Conservation (phyloP, 2,329 filamentous ascomycete species). For the Ophiostoma pallidulum region DNA sequence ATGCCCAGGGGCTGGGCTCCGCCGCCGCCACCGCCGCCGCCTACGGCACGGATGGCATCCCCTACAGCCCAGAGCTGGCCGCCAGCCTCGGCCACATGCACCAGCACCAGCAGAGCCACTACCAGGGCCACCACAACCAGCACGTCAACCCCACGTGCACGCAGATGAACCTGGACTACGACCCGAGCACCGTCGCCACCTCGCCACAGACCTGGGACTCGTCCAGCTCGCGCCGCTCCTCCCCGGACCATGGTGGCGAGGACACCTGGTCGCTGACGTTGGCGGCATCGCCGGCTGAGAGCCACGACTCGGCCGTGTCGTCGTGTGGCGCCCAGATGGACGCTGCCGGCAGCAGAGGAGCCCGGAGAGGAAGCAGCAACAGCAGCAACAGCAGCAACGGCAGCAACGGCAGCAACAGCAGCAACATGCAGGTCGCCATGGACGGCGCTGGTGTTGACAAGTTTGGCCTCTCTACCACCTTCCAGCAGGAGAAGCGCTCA, state of each 20-base stretch:
- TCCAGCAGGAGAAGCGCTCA: slow-evolving; percentile 37
- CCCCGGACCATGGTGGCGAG: slow-evolving; percentile 37
- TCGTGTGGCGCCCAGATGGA: slow-evolving; percentile 6
- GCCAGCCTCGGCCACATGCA: neutral
- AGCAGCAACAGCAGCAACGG: neutral
- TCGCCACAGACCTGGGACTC: slow-evolving; percentile 46
- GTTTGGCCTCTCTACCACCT: slow-evolving; percentile 29
- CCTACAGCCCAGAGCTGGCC: slow-evolving; percentile 33
- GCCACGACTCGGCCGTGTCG: slow-evolving; percentile 34
- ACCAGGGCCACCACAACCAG: no score
- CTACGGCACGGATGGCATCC: slow-evolving; percentile 38
- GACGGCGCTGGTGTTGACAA: no score
- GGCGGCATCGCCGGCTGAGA: slow-evolving; percentile 35
- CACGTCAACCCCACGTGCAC: slow-evolving; percentile 43
- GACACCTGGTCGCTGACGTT: slow-evolving; percentile 37
- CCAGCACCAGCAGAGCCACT: slow-evolving; percentile 1
- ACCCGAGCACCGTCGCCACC: slow-evolving; percentile 37
- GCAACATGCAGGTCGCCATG: slow-evolving; percentile 14
- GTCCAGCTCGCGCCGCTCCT: slow-evolving; percentile 42
- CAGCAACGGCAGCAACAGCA: neutral
- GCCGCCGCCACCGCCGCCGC: no score
- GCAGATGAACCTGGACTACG: slow-evolving; percentile 46
- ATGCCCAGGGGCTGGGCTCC: slow-evolving; percentile 35
- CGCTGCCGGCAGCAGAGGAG: neutral
- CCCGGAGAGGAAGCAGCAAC: neutral